phyloP scores from a whole-genome alignment of 164 flowering plant species.

The Stephania yunnanensis region DNA sequence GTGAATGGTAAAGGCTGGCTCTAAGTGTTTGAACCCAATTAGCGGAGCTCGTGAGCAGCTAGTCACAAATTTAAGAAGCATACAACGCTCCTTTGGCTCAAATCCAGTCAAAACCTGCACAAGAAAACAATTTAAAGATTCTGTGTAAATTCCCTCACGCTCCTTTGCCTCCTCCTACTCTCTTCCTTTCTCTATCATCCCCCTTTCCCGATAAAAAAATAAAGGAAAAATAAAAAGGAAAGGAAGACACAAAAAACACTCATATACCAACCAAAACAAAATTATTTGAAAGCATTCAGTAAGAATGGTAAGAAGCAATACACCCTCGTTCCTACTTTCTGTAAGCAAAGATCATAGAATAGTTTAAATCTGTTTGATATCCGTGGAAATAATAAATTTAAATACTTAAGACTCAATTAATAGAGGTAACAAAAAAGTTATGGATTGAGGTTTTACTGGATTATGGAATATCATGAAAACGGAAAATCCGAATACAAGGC shows the following conservation, averaged over 20 bases:
- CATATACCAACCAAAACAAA: no score
- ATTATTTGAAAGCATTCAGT: not conserved
- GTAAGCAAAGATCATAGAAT: not conserved
- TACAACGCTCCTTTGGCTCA: conserved; percentile 83
- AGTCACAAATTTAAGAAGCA: conserved; percentile 94
- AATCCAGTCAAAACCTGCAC: conserved; percentile 66
- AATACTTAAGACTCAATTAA: not conserved
- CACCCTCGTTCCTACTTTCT: not conserved
- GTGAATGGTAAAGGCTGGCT: conserved; percentile 90
- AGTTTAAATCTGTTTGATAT: not conserved
- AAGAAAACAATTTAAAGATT: not conserved
- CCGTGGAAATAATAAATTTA: not conserved
- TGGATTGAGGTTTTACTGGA: not conserved
- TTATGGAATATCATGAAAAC: not conserved
- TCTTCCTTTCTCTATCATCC: not conserved
- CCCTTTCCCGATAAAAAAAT: no score
- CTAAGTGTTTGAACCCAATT: conserved; percentile 95
- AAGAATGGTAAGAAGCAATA: not conserved
- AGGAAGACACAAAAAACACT: no score
- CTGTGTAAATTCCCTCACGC: not conserved
- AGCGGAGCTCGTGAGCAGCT: conserved; percentile 97
- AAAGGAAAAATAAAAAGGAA: no score
- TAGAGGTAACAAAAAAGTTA: not conserved
- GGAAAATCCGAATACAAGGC: not conserved
- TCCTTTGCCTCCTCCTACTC: not conserved